A percentile compares a stretch with the other conserved stretches of the same genome.
Evolutionary conservation across 805 yeast genomes (phyloP).

Genomic region (Kregervanrija pseudodelftensis): DNA sequence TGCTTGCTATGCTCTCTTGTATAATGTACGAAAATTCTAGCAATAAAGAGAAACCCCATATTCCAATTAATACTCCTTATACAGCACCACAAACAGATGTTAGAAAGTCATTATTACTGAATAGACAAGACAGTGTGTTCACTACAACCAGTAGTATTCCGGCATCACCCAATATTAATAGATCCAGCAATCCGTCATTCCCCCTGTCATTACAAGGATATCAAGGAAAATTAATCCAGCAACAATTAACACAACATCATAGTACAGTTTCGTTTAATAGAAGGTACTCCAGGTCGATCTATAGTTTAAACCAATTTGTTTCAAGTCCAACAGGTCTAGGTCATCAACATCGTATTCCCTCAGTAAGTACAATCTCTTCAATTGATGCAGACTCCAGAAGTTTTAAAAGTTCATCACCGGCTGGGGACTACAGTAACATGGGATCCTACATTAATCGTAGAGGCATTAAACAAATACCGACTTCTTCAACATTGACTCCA

Average conservation of each 20-base stretch:
- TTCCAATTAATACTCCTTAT: slow-evolving; percentile 45
- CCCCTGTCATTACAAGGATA: not conserved
- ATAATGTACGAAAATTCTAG: slow-evolving; percentile 43
- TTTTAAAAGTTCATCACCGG: slow-evolving; percentile 23
- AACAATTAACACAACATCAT: slow-evolving; percentile 1
- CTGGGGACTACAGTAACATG: slow-evolving; percentile 14
- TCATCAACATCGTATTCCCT: slow-evolving; percentile 10
- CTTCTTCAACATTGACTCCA: not conserved
- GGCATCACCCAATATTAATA: not conserved
- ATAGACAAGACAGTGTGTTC: not conserved
- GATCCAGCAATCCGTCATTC: too few relatives aligned
- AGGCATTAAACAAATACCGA: slow-evolving; percentile 15
- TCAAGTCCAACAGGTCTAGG: slow-evolving; percentile 6
- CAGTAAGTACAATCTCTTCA: slow-evolving; percentile 22
- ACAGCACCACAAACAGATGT: slow-evolving; percentile 5
- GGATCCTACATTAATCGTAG: slow-evolving; percentile 20
- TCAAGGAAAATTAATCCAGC: not conserved
- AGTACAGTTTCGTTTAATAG: slow-evolving; percentile 14
- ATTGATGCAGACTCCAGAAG: slow-evolving; percentile 15
- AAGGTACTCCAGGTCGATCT: slow-evolving; percentile 10
- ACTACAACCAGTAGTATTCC: not conserved
- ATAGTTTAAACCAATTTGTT: not conserved
- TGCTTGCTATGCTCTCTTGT: slow-evolving; percentile 86
- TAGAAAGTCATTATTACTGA: slow-evolving; percentile 1
- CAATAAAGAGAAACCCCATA: slow-evolving; percentile 20